Percentiles rank a stretch among this genome's conserved stretches.
These are phyloP conservation scores for Tylopilus balloui DNA, from an alignment of 768 basidiomycete species.

Conservation along the genomic window DNA sequence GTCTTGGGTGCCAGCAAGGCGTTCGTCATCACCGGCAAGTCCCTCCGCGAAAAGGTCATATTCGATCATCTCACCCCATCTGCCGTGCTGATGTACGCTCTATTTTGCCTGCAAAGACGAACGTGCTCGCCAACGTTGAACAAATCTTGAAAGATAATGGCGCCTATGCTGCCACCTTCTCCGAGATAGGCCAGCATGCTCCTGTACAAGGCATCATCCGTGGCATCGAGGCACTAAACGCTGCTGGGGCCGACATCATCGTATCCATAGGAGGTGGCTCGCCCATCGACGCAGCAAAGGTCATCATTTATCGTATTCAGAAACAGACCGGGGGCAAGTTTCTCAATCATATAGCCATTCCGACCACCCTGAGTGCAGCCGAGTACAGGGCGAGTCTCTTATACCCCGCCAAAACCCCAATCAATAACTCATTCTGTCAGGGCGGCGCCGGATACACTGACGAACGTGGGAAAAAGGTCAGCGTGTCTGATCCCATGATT, in stretches of 20 bases:
- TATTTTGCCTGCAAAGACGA: conserved; percentile 18
- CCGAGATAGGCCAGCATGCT: conserved; percentile 67
- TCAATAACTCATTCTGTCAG: conserved; percentile 31
- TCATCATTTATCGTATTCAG: conserved; percentile 60
- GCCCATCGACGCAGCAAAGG: conserved; percentile 74
- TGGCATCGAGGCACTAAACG: conserved; percentile 52
- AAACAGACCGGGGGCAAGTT: conserved; percentile 50
- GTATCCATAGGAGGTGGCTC: conserved; percentile 78
- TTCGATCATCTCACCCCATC: not conserved
- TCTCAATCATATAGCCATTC: conserved; percentile 69
- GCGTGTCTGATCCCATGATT: conserved; percentile 50
- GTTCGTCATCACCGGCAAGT: conserved; percentile 68
- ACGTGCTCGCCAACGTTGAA: conserved; percentile 24
- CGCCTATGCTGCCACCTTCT: conserved; percentile 67
- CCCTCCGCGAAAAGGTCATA: conserved; percentile 55
- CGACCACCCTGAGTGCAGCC: conserved; percentile 77
- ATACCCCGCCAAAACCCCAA: not conserved
- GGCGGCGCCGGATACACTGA: conserved; percentile 67
- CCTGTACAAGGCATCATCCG: conserved; percentile 62
- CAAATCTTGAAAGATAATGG: conserved; percentile 49
- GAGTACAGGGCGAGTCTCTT: conserved; percentile 55
- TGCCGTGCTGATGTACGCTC: conserved; percentile 10
- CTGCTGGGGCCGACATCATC: conserved; percentile 59
- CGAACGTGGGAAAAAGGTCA: conserved; percentile 61
- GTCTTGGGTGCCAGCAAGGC: conserved; percentile 57